Evolutionary conservation across 495 filamentous ascomycete species (phyloP), one percentile per base, ranked within the genome.

Genomic region (Penicilliopsis zonata): DNA sequence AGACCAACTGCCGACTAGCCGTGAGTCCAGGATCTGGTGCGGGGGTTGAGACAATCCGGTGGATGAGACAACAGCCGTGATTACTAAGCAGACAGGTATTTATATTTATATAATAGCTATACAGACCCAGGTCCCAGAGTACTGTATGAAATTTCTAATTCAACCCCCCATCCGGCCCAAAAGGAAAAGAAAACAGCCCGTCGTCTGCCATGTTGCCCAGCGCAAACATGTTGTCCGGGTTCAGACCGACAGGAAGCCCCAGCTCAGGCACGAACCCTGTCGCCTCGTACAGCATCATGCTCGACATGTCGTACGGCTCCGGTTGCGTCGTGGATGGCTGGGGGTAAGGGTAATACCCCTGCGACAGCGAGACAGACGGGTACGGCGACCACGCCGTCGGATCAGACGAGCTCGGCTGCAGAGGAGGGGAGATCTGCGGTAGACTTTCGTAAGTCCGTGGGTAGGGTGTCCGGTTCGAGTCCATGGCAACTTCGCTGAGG

Each of bases 401-500:
- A 25, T 24, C 22, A 28, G 19, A 31, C 29, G 10, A 31, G n/a
- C 9, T 35, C 33, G 29, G 39, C 18, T 22, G 34, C 18, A 13
- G 22, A 9, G 13, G 31, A 5, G 25, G 25, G n/a, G 25, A 27
- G 33, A 10, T 9, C 37, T 30, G 41, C 18, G 32, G 12, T 13
- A 33, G 37, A 9, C 21, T 21, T 2, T 37, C 20, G n/a, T 29
- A 31, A 4, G 34, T 18, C 15, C 43, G 41, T 41, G 35, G 46
- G 13, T 40, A 48, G 17, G 48, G 47, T n/a, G n/a, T n/a, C n/a
- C n/a, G n/a, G 4, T 78, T n/a, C 6, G 10, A 65, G 9, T 67
- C 68, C 36, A 72, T 75, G 17, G 78, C 78, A 21, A 82, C 67
- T 45, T 80, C 78, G 34, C 76, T 80, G 10, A 84, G 63, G 5